These are phyloP conservation scores for Moesziomyces parantarcticus DNA, from an alignment of 1,284 basidiomycete species.

Conservation along the genomic window DNA sequence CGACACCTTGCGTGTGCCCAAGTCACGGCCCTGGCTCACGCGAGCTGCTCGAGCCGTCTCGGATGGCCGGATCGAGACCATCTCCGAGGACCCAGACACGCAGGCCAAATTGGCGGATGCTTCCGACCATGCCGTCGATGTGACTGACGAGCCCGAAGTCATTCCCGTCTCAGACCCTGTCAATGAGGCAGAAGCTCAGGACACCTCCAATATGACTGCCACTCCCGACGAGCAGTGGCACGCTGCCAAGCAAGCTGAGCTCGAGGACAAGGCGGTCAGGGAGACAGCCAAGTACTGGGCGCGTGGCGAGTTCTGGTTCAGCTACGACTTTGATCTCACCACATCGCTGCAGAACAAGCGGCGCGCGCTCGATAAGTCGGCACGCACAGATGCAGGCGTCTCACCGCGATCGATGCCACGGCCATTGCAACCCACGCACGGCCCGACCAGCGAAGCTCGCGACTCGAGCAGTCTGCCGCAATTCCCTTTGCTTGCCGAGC, in stretches of 20 bases:
- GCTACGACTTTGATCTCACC: conserved; percentile 71
- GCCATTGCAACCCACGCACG: background rate
- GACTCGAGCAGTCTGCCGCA: background rate
- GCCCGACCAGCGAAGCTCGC: background rate
- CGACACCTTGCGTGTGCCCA: conserved; percentile 34
- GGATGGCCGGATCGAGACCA: conserved; percentile 30
- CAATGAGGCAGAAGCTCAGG: background rate
- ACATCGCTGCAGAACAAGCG: conserved; percentile 71
- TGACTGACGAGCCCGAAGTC: conserved; percentile 10
- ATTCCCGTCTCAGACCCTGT: conserved; percentile 3
- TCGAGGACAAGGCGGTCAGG: conserved; percentile 61
- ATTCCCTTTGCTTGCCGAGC: conserved; percentile 73
- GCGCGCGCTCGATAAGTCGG: conserved; percentile 48
- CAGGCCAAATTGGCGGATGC: conserved; percentile 17
- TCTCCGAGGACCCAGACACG: conserved; percentile 22
- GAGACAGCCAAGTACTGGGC: conserved; percentile 58
- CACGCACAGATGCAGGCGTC: background rate
- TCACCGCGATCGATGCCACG: background rate
- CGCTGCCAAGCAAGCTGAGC: conserved; percentile 57
- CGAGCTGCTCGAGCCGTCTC: conserved; percentile 38
- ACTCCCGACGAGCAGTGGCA: conserved; percentile 50
- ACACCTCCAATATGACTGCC: background rate
- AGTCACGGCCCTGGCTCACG: conserved; percentile 40
- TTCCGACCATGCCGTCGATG: conserved; percentile 5
- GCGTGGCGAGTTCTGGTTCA: conserved; percentile 66